Conservation (phyloP, 192 early-diverging fungal species). For the Paraglomus brasilianum region DNA sequence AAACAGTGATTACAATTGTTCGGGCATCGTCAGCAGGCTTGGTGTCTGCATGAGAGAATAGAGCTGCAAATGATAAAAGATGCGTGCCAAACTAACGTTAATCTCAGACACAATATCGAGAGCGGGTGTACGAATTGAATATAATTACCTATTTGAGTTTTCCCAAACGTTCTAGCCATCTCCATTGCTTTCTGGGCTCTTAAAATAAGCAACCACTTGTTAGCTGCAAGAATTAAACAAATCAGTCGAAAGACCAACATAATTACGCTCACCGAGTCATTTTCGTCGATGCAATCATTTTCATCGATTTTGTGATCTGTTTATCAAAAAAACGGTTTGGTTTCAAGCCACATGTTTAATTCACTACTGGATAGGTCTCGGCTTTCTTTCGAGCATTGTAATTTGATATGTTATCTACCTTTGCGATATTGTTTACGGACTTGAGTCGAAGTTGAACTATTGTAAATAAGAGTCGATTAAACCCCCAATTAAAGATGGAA, state of each 20-base stretch:
- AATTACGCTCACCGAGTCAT: constrained; percentile 65
- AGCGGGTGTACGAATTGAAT: no score
- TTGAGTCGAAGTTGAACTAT: constrained; percentile 91
- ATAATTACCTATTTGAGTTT: constrained; percentile 23
- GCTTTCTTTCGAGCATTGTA: background rate
- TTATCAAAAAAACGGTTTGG: background rate
- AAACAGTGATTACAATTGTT: constrained; percentile 77
- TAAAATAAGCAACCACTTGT: background rate
- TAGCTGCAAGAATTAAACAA: background rate
- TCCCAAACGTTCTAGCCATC: constrained; percentile 21
- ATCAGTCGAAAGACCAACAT: background rate
- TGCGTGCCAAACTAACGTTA: background rate
- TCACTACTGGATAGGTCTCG: no score
- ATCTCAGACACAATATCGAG: background rate
- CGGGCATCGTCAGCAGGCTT: constrained; percentile 62
- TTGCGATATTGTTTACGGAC: constrained; percentile 97
- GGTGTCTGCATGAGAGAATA: constrained; percentile 74
- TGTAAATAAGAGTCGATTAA: background rate
- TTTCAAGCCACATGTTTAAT: no score
- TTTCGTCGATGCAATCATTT: constrained; percentile 99
- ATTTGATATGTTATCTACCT: constrained; percentile 35
- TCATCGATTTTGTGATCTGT: constrained; percentile 98
- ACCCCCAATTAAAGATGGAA: background rate
- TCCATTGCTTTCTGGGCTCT: constrained; percentile 34
- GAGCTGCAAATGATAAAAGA: constrained; percentile 44